Evolutionary conservation across 192 early-diverging fungal species (phyloP).

Genomic region (Linnemannia hyalina): DNA sequence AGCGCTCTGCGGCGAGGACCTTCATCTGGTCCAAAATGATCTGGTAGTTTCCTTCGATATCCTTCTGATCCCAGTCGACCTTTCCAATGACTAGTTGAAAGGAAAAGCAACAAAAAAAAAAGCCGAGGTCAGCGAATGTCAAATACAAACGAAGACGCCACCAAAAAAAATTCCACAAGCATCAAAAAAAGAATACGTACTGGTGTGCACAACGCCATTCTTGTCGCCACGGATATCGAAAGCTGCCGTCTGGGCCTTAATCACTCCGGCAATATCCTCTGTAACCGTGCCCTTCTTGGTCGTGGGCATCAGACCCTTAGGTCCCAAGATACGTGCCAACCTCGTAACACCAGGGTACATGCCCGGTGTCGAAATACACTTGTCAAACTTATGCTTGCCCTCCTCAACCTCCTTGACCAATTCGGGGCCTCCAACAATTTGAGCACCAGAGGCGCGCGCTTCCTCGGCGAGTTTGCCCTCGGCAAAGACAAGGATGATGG

Average conservation of each 20-base stretch:
- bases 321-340: slow-evolving; percentile 91
- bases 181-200: slow-evolving; percentile 51
- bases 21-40: slow-evolving; percentile 73
- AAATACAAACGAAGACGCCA: too few species aligned
- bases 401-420: slow-evolving; percentile 76
- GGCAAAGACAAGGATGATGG: slow-evolving; percentile 88
- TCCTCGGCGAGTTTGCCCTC: slow-evolving; percentile 86
- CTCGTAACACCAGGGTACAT: slow-evolving; percentile 91
- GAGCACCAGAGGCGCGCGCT: slow-evolving; percentile 84
- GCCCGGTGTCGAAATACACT: slow-evolving; percentile 87
- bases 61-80: slow-evolving; percentile 51
- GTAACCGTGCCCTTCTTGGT: slow-evolving; percentile 88
- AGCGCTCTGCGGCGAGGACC: slow-evolving; percentile 66
- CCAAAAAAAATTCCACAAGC: slow-evolving; percentile 49
- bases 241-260: slow-evolving; percentile 73
- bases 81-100: slow-evolving; percentile 44
- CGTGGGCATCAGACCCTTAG: slow-evolving; percentile 97
- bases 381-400: slow-evolving; percentile 76
- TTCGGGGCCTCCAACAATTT: slow-evolving; percentile 89
- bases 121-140: background rate
- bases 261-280: slow-evolving; percentile 75
- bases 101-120: slow-evolving; percentile 15
- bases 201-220: slow-evolving; percentile 76
- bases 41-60: slow-evolving; percentile 64
- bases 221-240: slow-evolving; percentile 85